phyloP scores from a whole-genome alignment of 2,329 filamentous ascomycete species.

The Capronia epimyces region DNA sequence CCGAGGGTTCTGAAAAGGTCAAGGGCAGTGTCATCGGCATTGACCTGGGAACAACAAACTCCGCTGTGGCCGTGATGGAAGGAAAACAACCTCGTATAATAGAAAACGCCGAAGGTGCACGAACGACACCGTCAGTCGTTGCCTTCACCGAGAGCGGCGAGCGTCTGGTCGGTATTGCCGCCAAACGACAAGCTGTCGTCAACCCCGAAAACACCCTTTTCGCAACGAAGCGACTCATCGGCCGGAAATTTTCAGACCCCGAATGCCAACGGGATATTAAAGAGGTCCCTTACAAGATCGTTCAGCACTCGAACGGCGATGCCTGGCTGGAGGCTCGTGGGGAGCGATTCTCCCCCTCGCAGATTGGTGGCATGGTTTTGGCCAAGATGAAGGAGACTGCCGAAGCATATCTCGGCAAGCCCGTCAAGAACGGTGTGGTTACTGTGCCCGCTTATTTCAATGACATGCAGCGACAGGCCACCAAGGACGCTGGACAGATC shows the following conservation, averaged over 20 bases:
- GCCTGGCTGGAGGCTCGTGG: conserved; percentile 91
- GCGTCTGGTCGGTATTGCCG: conserved; percentile 91
- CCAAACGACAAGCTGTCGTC: conserved; percentile 96
- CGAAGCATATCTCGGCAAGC: conserved; percentile 84
- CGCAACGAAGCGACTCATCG: conserved; percentile 97
- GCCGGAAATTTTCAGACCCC: conserved; percentile 87
- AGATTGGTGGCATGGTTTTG: conserved; percentile 92
- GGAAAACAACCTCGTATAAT: conserved; percentile 93
- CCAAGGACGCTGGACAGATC: conserved; percentile 96
- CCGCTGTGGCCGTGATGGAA: conserved; percentile 95
- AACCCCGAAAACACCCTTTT: conserved; percentile 99
- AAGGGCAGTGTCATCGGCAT: conserved; percentile 97
- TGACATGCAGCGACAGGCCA: conserved; percentile 94
- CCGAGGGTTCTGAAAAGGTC: conserved; percentile 66
- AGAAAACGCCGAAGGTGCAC: conserved; percentile 93
- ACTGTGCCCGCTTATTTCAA: conserved; percentile 99
- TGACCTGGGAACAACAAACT: conserved; percentile 98
- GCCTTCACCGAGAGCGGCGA: conserved; percentile 94
- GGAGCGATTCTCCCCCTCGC: conserved; percentile 96
- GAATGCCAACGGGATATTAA: conserved; percentile 97
- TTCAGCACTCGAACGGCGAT: conserved; percentile 93
- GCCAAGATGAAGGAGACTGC: conserved; percentile 99
- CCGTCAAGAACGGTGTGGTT: conserved; percentile 91
- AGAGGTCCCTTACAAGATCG: conserved; percentile 97
- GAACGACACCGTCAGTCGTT: conserved; percentile 90